Evolutionary conservation across 768 basidiomycete species (phyloP).

Genomic region (Hygrophoropsis aurantiaca): DNA sequence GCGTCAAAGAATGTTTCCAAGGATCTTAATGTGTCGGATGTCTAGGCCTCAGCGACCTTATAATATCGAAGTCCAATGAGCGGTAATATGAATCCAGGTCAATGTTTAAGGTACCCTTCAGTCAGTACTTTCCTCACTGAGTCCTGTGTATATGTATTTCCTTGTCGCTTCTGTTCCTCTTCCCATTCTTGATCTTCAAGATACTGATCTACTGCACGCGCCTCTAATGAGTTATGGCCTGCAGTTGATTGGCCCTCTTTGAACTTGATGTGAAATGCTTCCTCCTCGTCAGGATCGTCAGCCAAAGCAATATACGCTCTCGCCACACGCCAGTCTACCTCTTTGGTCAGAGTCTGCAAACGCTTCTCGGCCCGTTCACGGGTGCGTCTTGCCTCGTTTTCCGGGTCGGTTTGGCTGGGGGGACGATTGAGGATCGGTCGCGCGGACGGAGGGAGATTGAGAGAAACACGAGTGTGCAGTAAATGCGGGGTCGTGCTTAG

Average conservation of each 20-base stretch:
- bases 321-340: slow-evolving; percentile 65
- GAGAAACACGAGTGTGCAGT: slow-evolving; percentile 62
- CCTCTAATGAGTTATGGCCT: slow-evolving; percentile 35
- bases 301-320: slow-evolving; percentile 71
- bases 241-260: slow-evolving; percentile 20
- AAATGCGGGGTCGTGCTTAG: slow-evolving; percentile 72
- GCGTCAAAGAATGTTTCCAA: too few species aligned
- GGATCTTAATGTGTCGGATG: too few species aligned
- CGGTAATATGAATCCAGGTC: too few species aligned
- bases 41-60: too few species aligned
- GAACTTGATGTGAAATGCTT: slow-evolving; percentile 16
- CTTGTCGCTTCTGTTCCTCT: slow-evolving; percentile 23
- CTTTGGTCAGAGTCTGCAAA: slow-evolving; percentile 66
- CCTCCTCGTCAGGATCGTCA: slow-evolving; percentile 32
- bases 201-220: slow-evolving; percentile 56
- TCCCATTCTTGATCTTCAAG: slow-evolving; percentile 76
- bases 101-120: too few species aligned
- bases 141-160: too few species aligned
- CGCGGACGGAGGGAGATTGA: slow-evolving; percentile 51
- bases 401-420: slow-evolving; percentile 25
- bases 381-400: slow-evolving; percentile 41
- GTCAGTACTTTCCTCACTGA: too few species aligned
- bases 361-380: slow-evolving; percentile 59
- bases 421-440: slow-evolving; percentile 19
- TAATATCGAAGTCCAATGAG: too few species aligned